Evolutionary conservation across 2,329 filamentous ascomycete genomes (phyloP).

Genomic region (Davidsoniella neocaledoniae): DNA sequence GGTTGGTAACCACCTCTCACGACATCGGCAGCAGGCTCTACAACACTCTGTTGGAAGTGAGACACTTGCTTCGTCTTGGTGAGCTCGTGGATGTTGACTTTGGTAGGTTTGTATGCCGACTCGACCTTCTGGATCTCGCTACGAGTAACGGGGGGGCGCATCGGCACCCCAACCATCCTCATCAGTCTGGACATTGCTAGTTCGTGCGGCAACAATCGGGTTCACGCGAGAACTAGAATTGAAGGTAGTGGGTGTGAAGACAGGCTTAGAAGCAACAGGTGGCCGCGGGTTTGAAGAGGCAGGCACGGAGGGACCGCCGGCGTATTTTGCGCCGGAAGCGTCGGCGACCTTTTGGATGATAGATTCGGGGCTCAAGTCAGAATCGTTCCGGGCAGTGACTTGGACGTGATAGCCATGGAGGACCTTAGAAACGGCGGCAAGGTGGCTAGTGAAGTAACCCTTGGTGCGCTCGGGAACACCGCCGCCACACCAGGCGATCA

Average conservation of each 20-base stretch:
- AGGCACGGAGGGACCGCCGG: conserved; percentile 42
- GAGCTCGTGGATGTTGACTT: conserved; percentile 81
- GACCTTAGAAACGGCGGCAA: conserved; percentile 75
- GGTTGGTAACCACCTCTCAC: conserved; percentile 82
- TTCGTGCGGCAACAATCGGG: conserved; percentile 49
- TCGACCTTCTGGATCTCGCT: conserved; percentile 82
- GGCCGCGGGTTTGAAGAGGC: conserved; percentile 29
- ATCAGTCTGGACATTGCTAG: conserved; percentile 46
- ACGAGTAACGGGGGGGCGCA: conserved; percentile 76
- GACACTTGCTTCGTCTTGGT: conserved; percentile 42
- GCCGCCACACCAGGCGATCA: conserved; percentile 94
- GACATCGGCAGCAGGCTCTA: conserved; percentile 42
- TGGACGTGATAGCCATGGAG: conserved; percentile 96
- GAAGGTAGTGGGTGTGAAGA: conserved; percentile 59
- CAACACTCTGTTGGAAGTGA: conserved; percentile 16
- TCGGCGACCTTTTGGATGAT: conserved; percentile 91
- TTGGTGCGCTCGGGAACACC: conserved; percentile 97
- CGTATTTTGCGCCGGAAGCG: conserved; percentile 89
- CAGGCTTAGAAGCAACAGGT: conserved; percentile 71
- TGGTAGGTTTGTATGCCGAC: conserved; percentile 85
- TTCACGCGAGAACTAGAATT: conserved; percentile 41
- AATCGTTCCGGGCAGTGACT: conserved; percentile 83
- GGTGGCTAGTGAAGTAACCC: conserved; percentile 93
- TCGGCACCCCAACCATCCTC: conserved; percentile 89
- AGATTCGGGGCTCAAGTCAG: conserved; percentile 68